phyloP scores from a whole-genome alignment of 441 rosid genomes.

The Macaranga tanarius region DNA sequence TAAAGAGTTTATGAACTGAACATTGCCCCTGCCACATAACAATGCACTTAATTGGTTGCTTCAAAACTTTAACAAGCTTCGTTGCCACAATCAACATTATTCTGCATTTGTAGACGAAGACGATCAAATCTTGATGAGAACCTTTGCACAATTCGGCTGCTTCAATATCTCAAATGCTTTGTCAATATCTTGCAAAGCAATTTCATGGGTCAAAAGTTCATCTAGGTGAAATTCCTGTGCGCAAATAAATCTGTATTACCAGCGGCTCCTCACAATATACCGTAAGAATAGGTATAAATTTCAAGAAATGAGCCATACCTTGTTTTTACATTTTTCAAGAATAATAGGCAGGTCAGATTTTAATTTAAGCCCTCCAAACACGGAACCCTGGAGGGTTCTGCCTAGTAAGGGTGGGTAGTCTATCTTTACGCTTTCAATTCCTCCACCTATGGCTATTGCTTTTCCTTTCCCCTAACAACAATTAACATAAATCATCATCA shows the following conservation, averaged over 20 bases:
- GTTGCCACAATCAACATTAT: no score
- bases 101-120: neutral
- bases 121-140: slow-evolving; percentile 37
- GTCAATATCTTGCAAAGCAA: slow-evolving; percentile 32
- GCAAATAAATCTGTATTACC: neutral
- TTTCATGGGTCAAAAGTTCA: slow-evolving; percentile 36
- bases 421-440: slow-evolving; percentile 1
- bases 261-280: neutral
- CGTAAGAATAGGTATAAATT: neutral
- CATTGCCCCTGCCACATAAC: no score
- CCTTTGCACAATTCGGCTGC: slow-evolving; percentile 42
- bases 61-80: no score
- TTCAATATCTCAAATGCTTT: slow-evolving; percentile 33
- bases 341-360: slow-evolving; percentile 40
- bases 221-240: slow-evolving; percentile 39
- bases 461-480: slow-evolving; percentile 25
- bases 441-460: slow-evolving; percentile 24
- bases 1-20: no score
- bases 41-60: no score
- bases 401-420: slow-evolving; percentile 22
- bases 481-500: neutral
- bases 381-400: slow-evolving; percentile 40
- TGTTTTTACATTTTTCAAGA: slow-evolving; percentile 36
- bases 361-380: slow-evolving; percentile 48
- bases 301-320: slow-evolving; percentile 26